These are phyloP conservation scores for Evernia prunastri DNA, from an alignment of 495 filamentous ascomycete genomes.

Conservation along the genomic window DNA sequence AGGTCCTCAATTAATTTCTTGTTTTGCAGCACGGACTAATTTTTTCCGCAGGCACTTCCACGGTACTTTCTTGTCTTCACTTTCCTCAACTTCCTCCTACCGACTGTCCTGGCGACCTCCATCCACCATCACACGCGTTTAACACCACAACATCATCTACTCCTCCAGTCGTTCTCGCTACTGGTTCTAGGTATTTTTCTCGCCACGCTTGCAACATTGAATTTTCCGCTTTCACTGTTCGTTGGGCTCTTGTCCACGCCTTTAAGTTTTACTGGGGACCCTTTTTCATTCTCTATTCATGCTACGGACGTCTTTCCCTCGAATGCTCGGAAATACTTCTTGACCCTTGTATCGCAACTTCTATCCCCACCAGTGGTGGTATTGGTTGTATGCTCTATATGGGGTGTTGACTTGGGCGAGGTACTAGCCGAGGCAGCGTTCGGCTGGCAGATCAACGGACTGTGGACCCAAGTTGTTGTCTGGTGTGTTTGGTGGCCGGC, in stretches of 20 bases:
- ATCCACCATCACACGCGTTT: conserved; percentile 45
- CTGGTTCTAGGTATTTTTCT: conserved; percentile 86
- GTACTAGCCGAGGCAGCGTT: conserved; percentile 73
- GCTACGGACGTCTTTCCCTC: conserved; percentile 10
- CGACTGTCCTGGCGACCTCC: conserved; percentile 48
- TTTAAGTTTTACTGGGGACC: conserved; percentile 58
- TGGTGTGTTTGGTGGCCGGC: conserved; percentile 99
- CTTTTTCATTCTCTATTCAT: conserved; percentile 16
- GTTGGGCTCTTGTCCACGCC: conserved; percentile 73
- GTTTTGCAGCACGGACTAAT: conserved; percentile 1
- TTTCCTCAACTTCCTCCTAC: conserved; percentile 52
- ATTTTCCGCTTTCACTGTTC: conserved; percentile 87
- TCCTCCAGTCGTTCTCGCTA: conserved; percentile 87
- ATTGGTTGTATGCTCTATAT: conserved; percentile 45
- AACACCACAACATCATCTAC: conserved; percentile 61
- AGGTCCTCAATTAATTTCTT: conserved; percentile 28
- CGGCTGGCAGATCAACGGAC: conserved; percentile 85
- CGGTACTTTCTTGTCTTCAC: conserved; percentile 51
- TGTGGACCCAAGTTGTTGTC: conserved; percentile 83
- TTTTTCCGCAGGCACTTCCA: conserved; percentile 5
- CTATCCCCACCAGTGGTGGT: conserved; percentile 63
- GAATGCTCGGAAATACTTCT: conserved; percentile 23
- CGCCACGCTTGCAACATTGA: conserved; percentile 87
- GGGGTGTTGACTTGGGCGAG: conserved; percentile 43
- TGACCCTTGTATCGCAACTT: conserved; percentile 44